Percentiles rank a stretch among this genome's conserved stretches.
Conservation (phyloP, 2,329 filamentous ascomycete genomes). For the Calonectria hongkongensis region DNA sequence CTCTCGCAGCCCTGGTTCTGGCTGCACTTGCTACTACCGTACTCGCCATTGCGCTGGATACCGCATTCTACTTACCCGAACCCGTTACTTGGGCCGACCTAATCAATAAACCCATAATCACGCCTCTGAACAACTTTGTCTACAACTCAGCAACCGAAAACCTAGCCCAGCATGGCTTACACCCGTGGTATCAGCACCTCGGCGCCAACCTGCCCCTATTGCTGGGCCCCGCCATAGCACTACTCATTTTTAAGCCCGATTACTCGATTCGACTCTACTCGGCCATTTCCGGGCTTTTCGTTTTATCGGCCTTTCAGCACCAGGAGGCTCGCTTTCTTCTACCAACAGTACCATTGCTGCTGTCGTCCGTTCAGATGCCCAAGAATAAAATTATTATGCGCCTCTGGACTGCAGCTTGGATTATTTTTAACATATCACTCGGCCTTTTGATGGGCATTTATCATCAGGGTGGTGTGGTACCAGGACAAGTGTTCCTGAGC, state of each 20-base stretch:
- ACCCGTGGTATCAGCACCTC: constrained; percentile 86
- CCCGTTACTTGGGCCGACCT: constrained; percentile 80
- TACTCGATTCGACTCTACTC: constrained; percentile 80
- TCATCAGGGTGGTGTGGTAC: constrained; percentile 87
- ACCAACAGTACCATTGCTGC: constrained; percentile 84
- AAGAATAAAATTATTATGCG: constrained; percentile 68
- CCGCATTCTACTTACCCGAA: constrained; percentile 83
- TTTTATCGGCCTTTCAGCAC: constrained; percentile 85
- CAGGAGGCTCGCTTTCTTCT: constrained; percentile 88
- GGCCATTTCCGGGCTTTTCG: constrained; percentile 81
- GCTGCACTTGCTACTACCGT: constrained; percentile 81
- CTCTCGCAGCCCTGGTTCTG: constrained; percentile 77
- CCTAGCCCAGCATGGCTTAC: constrained; percentile 83
- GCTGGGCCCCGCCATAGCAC: constrained; percentile 80
- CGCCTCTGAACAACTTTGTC: constrained; percentile 84
- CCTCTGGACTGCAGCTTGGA: constrained; percentile 78
- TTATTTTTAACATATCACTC: constrained; percentile 80
- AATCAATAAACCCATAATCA: constrained; percentile 80
- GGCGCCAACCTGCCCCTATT: constrained; percentile 82
- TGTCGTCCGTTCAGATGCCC: constrained; percentile 83
- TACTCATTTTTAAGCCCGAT: constrained; percentile 76
- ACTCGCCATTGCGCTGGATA: constrained; percentile 88
- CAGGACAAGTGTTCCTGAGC: constrained; percentile 84
- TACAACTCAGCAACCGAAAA: constrained; percentile 85
- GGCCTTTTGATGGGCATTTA: constrained; percentile 87